A percentile compares a stretch with the other conserved stretches of the same genome.
phyloP scores from a whole-genome alignment of 257 asterid species.

The Solanum acaule region DNA sequence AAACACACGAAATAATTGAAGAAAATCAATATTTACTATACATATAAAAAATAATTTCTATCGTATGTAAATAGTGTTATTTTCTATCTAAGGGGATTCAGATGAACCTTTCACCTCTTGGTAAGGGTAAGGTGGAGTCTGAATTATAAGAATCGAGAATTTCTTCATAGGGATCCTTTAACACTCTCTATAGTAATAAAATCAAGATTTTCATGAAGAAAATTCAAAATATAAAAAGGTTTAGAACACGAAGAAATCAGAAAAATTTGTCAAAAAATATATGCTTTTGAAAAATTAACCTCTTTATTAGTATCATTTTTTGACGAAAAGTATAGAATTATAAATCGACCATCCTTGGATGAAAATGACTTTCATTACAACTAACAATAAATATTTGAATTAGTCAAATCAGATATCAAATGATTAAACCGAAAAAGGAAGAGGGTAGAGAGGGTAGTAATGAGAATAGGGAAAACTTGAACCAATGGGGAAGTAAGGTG shows the following conservation, averaged over 20 bases:
- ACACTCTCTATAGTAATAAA: neutral
- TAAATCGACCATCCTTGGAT: neutral
- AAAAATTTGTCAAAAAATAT: neutral
- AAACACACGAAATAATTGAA: too few relatives aligned
- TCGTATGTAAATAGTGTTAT: neutral
- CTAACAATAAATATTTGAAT: neutral
- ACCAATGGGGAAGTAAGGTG: slow-evolving; percentile 5
- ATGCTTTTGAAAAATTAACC: neutral
- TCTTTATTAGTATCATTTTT: neutral
- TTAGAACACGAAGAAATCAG: neutral
- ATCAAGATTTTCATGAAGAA: neutral
- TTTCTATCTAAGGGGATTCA: too few relatives aligned
- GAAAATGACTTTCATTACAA: neutral
- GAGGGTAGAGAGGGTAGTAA: neutral
- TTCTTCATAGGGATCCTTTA: neutral
- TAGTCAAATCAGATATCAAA: fast-evolving
- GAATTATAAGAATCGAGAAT: neutral
- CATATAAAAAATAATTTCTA: neutral
- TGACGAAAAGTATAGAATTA: neutral
- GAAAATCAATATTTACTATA: neutral
- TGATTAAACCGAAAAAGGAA: neutral
- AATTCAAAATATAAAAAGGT: neutral
- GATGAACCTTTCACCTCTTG: neutral
- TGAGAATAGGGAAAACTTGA: neutral
- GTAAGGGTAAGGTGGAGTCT: neutral